Percentiles rank a stretch among this genome's conserved stretches.
These are phyloP conservation scores for Bombardia bombarda DNA, from an alignment of 495 filamentous ascomycete genomes.

Conservation along the genomic window DNA sequence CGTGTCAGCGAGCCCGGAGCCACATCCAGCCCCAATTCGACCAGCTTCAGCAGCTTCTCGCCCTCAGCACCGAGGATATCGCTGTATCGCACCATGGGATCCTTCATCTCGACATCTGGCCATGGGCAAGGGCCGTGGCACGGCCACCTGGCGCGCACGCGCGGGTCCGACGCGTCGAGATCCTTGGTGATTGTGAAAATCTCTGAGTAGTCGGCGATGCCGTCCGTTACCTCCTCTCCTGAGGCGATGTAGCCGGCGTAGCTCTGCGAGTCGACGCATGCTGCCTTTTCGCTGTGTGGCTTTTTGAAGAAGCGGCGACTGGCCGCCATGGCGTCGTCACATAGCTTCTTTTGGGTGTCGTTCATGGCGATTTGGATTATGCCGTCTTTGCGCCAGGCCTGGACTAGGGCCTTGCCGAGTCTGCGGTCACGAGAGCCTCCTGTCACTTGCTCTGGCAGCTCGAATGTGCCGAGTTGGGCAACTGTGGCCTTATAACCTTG, in stretches of 20 bases:
- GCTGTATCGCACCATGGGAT: constrained; percentile 23
- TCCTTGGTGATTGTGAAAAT: constrained; percentile 42
- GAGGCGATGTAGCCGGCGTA: constrained; percentile 41
- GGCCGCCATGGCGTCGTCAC: constrained; percentile 21
- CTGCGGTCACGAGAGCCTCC: constrained; percentile 15
- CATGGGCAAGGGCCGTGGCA: constrained; percentile 40
- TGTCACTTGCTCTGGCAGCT: constrained; percentile 23
- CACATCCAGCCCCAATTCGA: constrained; percentile 28
- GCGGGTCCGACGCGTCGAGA: constrained; percentile 22
- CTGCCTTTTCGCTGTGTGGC: constrained; percentile 25
- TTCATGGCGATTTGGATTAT: constrained; percentile 36
- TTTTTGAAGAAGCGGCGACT: constrained; percentile 30
- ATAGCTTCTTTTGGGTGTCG: constrained; percentile 13
- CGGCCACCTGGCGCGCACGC: constrained; percentile 33
- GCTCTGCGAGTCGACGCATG: constrained; percentile 35
- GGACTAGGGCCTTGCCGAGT: constrained; percentile 29
- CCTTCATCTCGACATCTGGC: constrained; percentile 31
- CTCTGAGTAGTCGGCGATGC: constrained; percentile 39
- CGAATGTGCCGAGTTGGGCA: constrained; percentile 26
- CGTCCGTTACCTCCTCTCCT: constrained; percentile 40
- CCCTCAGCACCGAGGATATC: constrained; percentile 23
- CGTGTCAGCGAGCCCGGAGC: constrained; percentile 18
- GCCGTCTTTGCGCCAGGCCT: constrained; percentile 32
- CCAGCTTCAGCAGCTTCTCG: constrained; percentile 31
- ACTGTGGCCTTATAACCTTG: constrained; percentile 26